These are phyloP conservation scores for Solanum aculeatissimum DNA, from an alignment of 305 asterid genomes.

Conservation along the genomic window DNA sequence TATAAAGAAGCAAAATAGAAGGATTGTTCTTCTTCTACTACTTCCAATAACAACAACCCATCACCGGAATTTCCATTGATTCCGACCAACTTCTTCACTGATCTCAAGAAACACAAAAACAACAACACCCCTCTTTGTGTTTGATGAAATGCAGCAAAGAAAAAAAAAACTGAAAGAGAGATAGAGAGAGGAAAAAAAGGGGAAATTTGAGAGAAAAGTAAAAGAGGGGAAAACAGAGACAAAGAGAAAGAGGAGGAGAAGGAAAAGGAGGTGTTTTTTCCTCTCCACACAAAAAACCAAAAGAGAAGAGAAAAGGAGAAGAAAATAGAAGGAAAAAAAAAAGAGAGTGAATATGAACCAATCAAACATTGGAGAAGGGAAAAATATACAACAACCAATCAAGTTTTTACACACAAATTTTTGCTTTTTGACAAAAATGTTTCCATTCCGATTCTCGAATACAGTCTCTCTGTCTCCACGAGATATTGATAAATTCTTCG, in stretches of 20 bases:
- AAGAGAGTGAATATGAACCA: constrained; percentile 13
- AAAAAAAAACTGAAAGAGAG: not conserved
- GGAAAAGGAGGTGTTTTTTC: constrained; percentile 9
- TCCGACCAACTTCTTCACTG: not conserved
- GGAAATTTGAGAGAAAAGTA: not conserved
- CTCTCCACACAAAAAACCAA: constrained; percentile 22
- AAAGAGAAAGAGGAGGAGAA: not conserved
- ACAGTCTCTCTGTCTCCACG: no score
- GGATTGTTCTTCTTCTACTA: not conserved
- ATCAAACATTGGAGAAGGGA: constrained; percentile 1
- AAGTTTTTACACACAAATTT: not conserved
- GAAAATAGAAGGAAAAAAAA: not conserved
- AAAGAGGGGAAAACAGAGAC: not conserved
- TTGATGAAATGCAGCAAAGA: not conserved
- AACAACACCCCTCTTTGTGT: not conserved
- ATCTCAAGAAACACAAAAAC: not conserved
- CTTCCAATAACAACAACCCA: not conserved
- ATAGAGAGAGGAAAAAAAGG: not conserved
- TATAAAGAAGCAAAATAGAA: not conserved
- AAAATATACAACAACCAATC: not conserved
- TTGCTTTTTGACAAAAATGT: not conserved
- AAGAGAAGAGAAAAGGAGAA: not conserved
- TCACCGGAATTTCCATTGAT: constrained; percentile 18
- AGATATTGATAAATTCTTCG: no score
- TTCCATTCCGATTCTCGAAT: accelerated